Conservation (phyloP, 805 yeast genomes). For the Yamadazyma paraphyllophila region DNA sequence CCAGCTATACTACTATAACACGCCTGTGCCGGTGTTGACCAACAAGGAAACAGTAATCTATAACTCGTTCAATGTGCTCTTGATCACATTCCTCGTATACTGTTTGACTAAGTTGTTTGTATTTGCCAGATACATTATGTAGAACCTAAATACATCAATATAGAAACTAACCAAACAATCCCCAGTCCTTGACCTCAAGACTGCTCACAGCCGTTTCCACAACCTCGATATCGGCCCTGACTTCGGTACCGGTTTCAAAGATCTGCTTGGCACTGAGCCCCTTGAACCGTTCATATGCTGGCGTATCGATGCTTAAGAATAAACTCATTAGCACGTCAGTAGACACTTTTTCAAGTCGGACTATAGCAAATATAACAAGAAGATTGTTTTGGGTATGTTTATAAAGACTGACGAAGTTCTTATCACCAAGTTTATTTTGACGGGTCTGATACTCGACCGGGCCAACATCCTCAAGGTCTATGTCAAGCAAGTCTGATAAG, state of each 20-base stretch:
- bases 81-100: not conserved
- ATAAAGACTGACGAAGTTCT: slow-evolving; percentile 1
- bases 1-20: slow-evolving; percentile 21
- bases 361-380: slow-evolving; percentile 1
- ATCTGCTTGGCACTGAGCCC: not conserved
- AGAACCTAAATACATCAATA: no score
- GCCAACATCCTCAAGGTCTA: slow-evolving; percentile 8
- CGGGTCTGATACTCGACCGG: not conserved
- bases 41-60: slow-evolving; percentile 22
- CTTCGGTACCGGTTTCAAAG: not conserved
- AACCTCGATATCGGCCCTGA: slow-evolving; percentile 1
- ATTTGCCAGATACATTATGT: no score
- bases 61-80: slow-evolving; percentile 16
- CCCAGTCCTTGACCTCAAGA: slow-evolving; percentile 46
- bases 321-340: slow-evolving; percentile 43
- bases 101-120: not conserved
- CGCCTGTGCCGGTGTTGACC: slow-evolving; percentile 29
- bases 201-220: slow-evolving; percentile 3
- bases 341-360: slow-evolving; percentile 2
- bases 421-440: not conserved
- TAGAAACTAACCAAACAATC: slow-evolving; percentile 27
- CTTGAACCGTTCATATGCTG: not conserved
- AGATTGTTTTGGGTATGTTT: not conserved
- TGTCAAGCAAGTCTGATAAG: slow-evolving; percentile 50
- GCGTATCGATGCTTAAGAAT: slow-evolving; percentile 10